Evolutionary conservation across 805 yeast genomes (phyloP).

Genomic region (Blastobotrys muscicola): DNA sequence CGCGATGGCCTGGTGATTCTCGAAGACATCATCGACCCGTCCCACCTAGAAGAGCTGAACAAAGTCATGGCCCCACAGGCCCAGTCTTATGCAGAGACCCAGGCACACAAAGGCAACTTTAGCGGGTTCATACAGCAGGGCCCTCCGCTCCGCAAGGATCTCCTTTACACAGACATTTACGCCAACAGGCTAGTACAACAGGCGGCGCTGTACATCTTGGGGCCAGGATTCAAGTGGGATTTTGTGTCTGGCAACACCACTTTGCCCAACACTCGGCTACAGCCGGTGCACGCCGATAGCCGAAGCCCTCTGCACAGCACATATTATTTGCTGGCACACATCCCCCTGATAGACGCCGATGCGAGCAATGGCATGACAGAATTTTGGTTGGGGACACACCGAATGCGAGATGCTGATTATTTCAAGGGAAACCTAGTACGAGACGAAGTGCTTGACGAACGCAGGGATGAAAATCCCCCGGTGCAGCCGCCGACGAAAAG

Average conservation of each 20-base stretch:
- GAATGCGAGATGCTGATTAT: conserved; percentile 3
- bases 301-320: conserved; percentile 4
- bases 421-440: conserved; percentile 4
- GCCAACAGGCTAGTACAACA: conserved; percentile 11
- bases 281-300: conserved; percentile 15
- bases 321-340: conserved; percentile 12
- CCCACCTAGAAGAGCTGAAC: conserved; percentile 10
- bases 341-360: conserved; percentile 9
- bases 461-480: conserved; percentile 10
- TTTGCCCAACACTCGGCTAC: conserved; percentile 7
- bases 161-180: conserved; percentile 8
- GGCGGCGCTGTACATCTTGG: conserved; percentile 9
- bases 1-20: conserved; percentile 11
- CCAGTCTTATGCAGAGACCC: conserved; percentile 1
- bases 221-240: conserved; percentile 11
- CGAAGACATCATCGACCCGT: conserved; percentile 9
- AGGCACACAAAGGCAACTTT: conserved; percentile 10
- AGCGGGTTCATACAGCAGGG: conserved; percentile 15
- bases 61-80: conserved; percentile 11
- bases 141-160: conserved; percentile 9
- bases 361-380: conserved; percentile 15
- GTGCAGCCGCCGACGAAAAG: conserved; percentile 10
- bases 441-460: conserved; percentile 9
- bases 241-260: conserved; percentile 13
- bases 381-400: conserved; percentile 18